A percentile compares a stretch with the other conserved stretches of the same genome.
These are phyloP conservation scores for Rhododendron vialii DNA, from an alignment of 148 eudicot species.

Conservation along the genomic window DNA sequence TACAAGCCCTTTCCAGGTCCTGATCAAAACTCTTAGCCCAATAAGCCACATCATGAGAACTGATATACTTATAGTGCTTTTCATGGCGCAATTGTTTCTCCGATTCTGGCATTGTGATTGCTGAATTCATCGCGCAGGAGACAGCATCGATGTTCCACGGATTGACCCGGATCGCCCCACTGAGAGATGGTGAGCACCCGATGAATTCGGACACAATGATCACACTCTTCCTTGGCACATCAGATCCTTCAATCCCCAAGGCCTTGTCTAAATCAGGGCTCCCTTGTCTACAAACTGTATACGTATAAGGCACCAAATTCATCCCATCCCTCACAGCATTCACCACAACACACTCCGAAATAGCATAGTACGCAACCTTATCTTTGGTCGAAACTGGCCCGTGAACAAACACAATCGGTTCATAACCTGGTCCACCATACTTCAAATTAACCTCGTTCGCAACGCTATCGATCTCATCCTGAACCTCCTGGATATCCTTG, in stretches of 20 bases:
- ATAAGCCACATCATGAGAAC: slow-evolving; percentile 77
- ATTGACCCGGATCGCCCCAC: slow-evolving; percentile 84
- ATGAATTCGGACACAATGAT: slow-evolving; percentile 81
- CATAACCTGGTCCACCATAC: slow-evolving; percentile 52
- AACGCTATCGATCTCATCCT: slow-evolving; percentile 40
- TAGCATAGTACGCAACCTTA: slow-evolving; percentile 60
- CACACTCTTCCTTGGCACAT: slow-evolving; percentile 42
- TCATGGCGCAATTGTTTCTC: slow-evolving; percentile 76
- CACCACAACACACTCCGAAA: slow-evolving; percentile 73
- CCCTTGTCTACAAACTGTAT: slow-evolving; percentile 66
- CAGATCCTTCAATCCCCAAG: slow-evolving; percentile 28
- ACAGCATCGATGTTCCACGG: slow-evolving; percentile 76
- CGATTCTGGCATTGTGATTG: slow-evolving; percentile 37
- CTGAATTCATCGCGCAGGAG: slow-evolving; percentile 51
- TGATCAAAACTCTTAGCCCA: slow-evolving; percentile 81
- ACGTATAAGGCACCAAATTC: slow-evolving; percentile 79
- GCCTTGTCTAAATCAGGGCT: slow-evolving; percentile 40
- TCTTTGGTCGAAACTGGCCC: slow-evolving; percentile 56
- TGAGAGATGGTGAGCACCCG: slow-evolving; percentile 83
- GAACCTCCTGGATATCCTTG: slow-evolving; percentile 63
- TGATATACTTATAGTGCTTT: slow-evolving; percentile 67
- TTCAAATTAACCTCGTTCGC: slow-evolving; percentile 43
- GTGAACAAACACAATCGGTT: slow-evolving; percentile 64
- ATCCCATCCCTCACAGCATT: slow-evolving; percentile 90
- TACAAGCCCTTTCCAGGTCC: slow-evolving; percentile 72